These are phyloP conservation scores for Talaromyces sp. DNA, from an alignment of 2,329 filamentous ascomycete genomes.

Conservation along the genomic window DNA sequence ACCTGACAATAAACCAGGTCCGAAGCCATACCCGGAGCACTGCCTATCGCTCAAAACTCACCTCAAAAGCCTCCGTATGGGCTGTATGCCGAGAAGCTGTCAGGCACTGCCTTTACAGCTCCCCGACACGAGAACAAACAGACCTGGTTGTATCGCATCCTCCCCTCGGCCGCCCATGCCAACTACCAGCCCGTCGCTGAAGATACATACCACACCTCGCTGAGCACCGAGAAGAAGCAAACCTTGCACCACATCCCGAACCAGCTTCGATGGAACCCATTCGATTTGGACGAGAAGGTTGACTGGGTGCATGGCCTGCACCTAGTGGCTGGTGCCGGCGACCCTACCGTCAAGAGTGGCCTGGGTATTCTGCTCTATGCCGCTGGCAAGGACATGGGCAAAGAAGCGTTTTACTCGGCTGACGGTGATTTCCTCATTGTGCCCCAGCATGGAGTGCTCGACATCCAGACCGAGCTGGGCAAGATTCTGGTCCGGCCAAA, in stretches of 20 bases:
- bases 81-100: slow-evolving; percentile 76
- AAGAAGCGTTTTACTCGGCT: slow-evolving; percentile 75
- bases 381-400: slow-evolving; percentile 72
- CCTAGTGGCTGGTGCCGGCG: slow-evolving; percentile 72
- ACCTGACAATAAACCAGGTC: slow-evolving; percentile 46
- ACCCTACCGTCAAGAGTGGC: slow-evolving; percentile 72
- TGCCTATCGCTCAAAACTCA: slow-evolving; percentile 72
- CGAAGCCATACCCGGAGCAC: slow-evolving; percentile 68
- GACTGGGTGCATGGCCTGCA: slow-evolving; percentile 67
- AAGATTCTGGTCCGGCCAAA: slow-evolving; percentile 69
- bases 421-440: slow-evolving; percentile 77
- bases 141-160: slow-evolving; percentile 66
- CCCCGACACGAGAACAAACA: slow-evolving; percentile 65
- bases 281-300: slow-evolving; percentile 64
- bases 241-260: slow-evolving; percentile 72
- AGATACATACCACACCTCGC: slow-evolving; percentile 42
- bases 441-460: slow-evolving; percentile 66
- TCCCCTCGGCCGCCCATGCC: slow-evolving; percentile 59
- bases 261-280: slow-evolving; percentile 74
- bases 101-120: slow-evolving; percentile 66
- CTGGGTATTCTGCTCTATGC: slow-evolving; percentile 77
- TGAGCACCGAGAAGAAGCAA: slow-evolving; percentile 30
- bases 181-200: slow-evolving; percentile 43
- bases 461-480: slow-evolving; percentile 74
- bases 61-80: slow-evolving; percentile 75